These are phyloP conservation scores for Lentinula aciculospora DNA, from an alignment of 768 basidiomycete genomes.

Conservation along the genomic window DNA sequence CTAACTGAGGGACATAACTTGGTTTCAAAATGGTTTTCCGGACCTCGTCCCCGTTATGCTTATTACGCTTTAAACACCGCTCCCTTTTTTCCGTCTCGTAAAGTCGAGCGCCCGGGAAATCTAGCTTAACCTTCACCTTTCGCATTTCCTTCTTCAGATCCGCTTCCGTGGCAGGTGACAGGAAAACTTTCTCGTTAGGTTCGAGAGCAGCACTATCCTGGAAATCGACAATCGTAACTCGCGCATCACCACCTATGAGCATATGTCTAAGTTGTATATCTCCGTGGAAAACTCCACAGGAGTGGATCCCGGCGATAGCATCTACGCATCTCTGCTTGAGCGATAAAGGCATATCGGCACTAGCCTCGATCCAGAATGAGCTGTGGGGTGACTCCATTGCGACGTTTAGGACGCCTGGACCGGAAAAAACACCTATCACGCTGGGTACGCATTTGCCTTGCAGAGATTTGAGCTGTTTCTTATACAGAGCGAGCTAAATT, in stretches of 20 bases:
- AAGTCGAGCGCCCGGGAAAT: constrained; percentile 25
- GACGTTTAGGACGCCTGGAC: constrained; percentile 31
- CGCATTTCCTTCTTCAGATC: constrained; percentile 50
- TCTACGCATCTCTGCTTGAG: constrained; percentile 48
- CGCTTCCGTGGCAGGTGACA: constrained; percentile 29
- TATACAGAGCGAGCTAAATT: constrained; percentile 46
- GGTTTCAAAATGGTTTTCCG: neutral
- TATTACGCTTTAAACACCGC: neutral
- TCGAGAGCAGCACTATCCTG: constrained; percentile 28
- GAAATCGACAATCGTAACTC: constrained; percentile 52
- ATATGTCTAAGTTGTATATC: constrained; percentile 45
- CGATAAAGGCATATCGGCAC: constrained; percentile 46
- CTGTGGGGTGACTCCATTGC: constrained; percentile 53
- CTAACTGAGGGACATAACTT: neutral
- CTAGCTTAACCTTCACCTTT: constrained; percentile 49
- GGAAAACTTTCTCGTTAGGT: constrained; percentile 21
- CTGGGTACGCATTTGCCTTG: constrained; percentile 50
- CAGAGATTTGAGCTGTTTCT: constrained; percentile 39
- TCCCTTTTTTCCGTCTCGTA: constrained; percentile 8
- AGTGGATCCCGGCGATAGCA: constrained; percentile 44
- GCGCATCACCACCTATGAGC: constrained; percentile 48
- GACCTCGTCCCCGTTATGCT: neutral
- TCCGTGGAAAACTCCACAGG: constrained; percentile 41
- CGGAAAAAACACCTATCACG: constrained; percentile 44
- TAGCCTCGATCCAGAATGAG: constrained; percentile 59